Evolutionary conservation across 306 rosid species (phyloP), one percentile per base, ranked within the genome.

Genomic region (Medicago lupulina): DNA sequence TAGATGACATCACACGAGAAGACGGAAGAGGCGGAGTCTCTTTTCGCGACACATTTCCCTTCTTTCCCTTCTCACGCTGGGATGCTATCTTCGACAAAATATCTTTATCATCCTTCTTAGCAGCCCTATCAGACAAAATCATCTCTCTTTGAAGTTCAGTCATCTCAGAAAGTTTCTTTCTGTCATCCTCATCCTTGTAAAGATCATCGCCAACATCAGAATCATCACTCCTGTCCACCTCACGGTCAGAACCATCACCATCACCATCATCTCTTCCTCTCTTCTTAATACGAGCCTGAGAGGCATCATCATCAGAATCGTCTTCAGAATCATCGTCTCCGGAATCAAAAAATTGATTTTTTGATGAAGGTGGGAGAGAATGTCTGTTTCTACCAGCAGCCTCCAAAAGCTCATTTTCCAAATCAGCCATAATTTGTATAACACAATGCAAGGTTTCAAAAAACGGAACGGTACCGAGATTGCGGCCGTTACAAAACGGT

Each of bases 141-240:
- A 92, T 91, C 89, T 95, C 99, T 79, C 99, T 92, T 76, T 95
- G 91, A 77, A 95, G 91, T 79, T 95, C 99, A 76, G 97, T 84
- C 99, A 95, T 95, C 83, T 93, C 96, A 19, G 93, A 85, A 62
- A 92, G 97, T 74, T 92, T 95, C 47, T 75, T 78, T 69, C 91
- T 73, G 69, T 92, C 96, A 50, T 90, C 92, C 4, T 95, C 97
- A 46, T 92, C 85, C 85, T 90, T 95, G 73, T 92, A 95, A 72
- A 95, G 99, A 87, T 90, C 99, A 71, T 84, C 92, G 1, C 97
- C 97, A 73, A 95, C 80, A 79, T 92, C 88, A 12, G 96, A 89
- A 59, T 84, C 97, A 41, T 89, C 91, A 76, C 91, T 87, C 71
- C 85, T 88, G 25, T 86, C 89, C 6, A 84, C 94, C 49, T 79